Evolutionary conservation across 345 rosid species (phyloP).

Genomic region (Microthlaspi erraticum): DNA sequence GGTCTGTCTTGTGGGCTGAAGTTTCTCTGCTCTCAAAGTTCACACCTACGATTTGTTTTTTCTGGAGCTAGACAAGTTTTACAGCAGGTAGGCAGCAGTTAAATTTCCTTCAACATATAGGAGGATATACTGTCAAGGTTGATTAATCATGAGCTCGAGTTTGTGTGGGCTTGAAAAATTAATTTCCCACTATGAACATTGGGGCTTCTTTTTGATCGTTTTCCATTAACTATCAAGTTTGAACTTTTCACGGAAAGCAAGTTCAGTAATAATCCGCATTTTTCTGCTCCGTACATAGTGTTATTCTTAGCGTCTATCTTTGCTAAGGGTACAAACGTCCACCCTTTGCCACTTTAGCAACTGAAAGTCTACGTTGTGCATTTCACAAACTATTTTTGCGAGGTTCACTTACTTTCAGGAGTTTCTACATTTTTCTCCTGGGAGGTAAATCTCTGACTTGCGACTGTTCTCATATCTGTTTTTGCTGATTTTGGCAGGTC

Average conservation of each 20-base stretch:
- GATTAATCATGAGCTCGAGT: too few relatives aligned
- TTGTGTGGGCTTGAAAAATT: too few relatives aligned
- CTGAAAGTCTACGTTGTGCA: conserved; percentile 26
- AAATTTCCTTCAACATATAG: conserved; percentile 32
- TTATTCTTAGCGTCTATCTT: conserved; percentile 16
- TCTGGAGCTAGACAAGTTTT: conserved; percentile 81
- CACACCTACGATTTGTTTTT: conserved; percentile 63
- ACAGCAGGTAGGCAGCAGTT: conserved; percentile 61
- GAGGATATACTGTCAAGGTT: conserved; percentile 8
- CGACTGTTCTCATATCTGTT: conserved; percentile 25
- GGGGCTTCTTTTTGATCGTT: too few relatives aligned
- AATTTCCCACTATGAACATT: too few relatives aligned
- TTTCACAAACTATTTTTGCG: conserved; percentile 12
- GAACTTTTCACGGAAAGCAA: conserved; percentile 19
- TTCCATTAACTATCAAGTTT: conserved; percentile 9
- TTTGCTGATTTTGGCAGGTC: conserved; percentile 57
- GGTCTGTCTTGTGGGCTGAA: conserved; percentile 87
- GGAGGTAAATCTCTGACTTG: conserved; percentile 11
- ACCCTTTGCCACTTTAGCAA: conserved; percentile 18
- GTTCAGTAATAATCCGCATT: conserved; percentile 20
- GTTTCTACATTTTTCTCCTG: conserved; percentile 29
- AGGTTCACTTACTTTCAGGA: conserved; percentile 4
- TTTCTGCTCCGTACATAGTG: conserved; percentile 10
- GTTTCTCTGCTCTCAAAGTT: conserved; percentile 73
- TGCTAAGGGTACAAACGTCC: conserved; percentile 23